These are phyloP conservation scores for Neopestalotiopsis sp. DNA, from an alignment of 2,329 filamentous ascomycete genomes.

Conservation along the genomic window DNA sequence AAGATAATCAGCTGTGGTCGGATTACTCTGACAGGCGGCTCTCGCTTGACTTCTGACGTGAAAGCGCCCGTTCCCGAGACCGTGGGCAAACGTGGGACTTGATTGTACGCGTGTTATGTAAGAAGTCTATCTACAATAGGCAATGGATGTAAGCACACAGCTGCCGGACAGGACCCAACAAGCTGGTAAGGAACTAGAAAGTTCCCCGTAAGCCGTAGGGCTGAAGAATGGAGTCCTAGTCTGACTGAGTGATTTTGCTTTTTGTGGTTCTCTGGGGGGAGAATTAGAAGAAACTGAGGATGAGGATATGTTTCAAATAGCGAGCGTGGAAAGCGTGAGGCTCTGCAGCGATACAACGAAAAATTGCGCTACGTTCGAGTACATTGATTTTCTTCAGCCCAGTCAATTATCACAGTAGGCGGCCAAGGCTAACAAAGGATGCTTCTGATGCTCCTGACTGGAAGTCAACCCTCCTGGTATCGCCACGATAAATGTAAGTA, in stretches of 20 bases:
- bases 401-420: too few species aligned
- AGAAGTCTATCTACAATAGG: conserved; percentile 19
- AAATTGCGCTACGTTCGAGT: too few species aligned
- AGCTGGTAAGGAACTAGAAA: background rate
- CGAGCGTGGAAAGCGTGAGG: too few species aligned
- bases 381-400: too few species aligned
- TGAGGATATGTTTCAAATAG: background rate
- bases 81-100: background rate
- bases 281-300: background rate
- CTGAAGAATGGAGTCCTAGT: background rate
- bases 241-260: background rate
- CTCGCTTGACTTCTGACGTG: background rate
- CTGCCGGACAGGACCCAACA: background rate
- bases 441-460: too few species aligned
- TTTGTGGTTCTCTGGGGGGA: background rate
- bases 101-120: conserved; percentile 6
- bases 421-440: too few species aligned
- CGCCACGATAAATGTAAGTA: too few species aligned
- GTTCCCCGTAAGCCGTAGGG: background rate
- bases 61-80: background rate
- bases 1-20: background rate
- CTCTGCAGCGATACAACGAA: too few species aligned
- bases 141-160: background rate
- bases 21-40: conserved; percentile 11
- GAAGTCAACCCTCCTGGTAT: too few species aligned